Evolutionary conservation across 2,329 filamentous ascomycete species (phyloP).

Genomic region (Ustilaginoidea virens): DNA sequence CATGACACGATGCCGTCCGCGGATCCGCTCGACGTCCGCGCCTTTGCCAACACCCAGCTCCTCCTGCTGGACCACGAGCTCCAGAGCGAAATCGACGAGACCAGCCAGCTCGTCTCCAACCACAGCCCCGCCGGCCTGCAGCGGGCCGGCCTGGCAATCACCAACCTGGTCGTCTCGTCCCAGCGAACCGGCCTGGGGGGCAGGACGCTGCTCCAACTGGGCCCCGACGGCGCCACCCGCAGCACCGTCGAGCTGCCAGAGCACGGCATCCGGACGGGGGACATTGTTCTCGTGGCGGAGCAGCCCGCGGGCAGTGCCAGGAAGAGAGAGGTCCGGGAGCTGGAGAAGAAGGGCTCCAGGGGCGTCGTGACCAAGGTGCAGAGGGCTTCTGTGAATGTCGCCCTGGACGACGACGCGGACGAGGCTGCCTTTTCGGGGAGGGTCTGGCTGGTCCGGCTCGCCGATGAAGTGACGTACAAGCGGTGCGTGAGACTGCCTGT

Average conservation of each 20-base stretch:
- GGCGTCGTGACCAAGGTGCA: constrained; percentile 57
- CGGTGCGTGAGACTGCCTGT: too few species aligned
- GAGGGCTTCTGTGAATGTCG: constrained; percentile 44
- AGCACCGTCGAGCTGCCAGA: constrained; percentile 43
- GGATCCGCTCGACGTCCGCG: constrained; percentile 41
- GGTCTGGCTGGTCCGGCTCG: constrained; percentile 51
- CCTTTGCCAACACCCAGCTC: constrained; percentile 59
- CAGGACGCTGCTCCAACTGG: constrained; percentile 75
- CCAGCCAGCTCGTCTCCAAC: constrained; percentile 47
- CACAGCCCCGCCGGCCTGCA: constrained; percentile 55
- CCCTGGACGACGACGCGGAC: constrained; percentile 50
- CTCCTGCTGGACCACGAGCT: constrained; percentile 56
- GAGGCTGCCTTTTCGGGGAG: constrained; percentile 27
- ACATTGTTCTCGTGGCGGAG: constrained; percentile 63
- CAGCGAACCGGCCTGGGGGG: constrained; percentile 83
- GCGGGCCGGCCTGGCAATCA: constrained; percentile 63
- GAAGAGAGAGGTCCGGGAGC: constrained; percentile 56
- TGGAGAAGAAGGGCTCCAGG: constrained; percentile 50
- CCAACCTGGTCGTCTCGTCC: constrained; percentile 57
- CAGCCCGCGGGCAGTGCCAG: constrained; percentile 58
- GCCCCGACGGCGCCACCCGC: constrained; percentile 53
- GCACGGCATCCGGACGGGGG: constrained; percentile 61
- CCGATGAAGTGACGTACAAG: constrained; percentile 52
- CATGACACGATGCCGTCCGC: constrained; percentile 19
- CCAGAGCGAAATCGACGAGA: constrained; percentile 56